A percentile compares a stretch with the other conserved stretches of the same genome.
These are phyloP conservation scores for Daedaleopsis sinensis DNA, from an alignment of 768 basidiomycete species.

Conservation along the genomic window DNA sequence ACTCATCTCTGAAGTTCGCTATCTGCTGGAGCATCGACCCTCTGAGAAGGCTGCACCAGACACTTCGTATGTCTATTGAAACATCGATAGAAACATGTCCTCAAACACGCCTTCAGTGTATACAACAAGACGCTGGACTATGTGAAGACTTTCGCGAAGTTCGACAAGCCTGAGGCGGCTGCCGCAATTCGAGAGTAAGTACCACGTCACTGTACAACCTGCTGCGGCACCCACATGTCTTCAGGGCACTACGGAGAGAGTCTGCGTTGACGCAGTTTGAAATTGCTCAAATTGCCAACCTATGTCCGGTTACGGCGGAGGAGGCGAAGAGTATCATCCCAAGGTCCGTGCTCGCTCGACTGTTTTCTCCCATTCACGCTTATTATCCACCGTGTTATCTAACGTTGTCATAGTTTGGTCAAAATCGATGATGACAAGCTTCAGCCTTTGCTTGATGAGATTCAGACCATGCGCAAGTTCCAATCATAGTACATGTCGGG, in stretches of 20 bases:
- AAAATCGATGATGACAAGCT: slow-evolving; percentile 88
- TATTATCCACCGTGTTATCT: neutral
- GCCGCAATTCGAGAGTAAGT: slow-evolving; percentile 85
- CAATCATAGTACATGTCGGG: slow-evolving; percentile 51
- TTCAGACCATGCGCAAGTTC: slow-evolving; percentile 89
- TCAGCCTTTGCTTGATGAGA: slow-evolving; percentile 82
- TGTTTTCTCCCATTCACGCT: neutral
- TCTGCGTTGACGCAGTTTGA: slow-evolving; percentile 86
- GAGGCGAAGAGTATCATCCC: slow-evolving; percentile 92
- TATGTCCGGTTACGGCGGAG: slow-evolving; percentile 86
- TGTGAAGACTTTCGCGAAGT: slow-evolving; percentile 89
- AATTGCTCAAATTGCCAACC: slow-evolving; percentile 89
- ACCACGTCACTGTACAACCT: neutral
- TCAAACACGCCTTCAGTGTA: slow-evolving; percentile 51
- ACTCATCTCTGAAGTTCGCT: slow-evolving; percentile 91
- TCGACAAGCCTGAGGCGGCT: slow-evolving; percentile 82
- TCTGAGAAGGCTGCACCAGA: slow-evolving; percentile 82
- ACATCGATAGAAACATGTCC: neutral
- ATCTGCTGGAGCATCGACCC: slow-evolving; percentile 76
- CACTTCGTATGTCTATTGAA: slow-evolving; percentile 63
- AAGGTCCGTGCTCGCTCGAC: slow-evolving; percentile 51
- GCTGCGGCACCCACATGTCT: slow-evolving; percentile 1
- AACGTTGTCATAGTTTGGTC: slow-evolving; percentile 56
- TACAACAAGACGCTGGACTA: slow-evolving; percentile 94
- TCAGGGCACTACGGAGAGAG: slow-evolving; percentile 77